Conservation (phyloP, 441 rosid genomes). For the Aleurites moluccanus region DNA sequence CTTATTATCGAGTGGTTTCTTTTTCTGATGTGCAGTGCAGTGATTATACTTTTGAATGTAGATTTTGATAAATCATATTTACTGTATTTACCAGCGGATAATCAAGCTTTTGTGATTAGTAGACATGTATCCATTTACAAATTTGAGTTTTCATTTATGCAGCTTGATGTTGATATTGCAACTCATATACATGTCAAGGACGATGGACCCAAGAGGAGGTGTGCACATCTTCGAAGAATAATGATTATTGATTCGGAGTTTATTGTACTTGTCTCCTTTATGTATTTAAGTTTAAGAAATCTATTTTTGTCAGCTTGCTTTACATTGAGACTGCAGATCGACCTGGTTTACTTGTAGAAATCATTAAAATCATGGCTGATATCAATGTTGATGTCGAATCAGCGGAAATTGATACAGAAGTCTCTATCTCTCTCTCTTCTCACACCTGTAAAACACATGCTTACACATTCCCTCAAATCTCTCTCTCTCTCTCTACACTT, state of each 20-base stretch:
- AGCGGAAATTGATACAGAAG: constrained; percentile 98
- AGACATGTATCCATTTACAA: background rate
- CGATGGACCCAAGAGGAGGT: constrained; percentile 93
- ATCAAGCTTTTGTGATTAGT: background rate
- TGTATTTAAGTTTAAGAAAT: background rate
- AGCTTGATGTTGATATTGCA: constrained; percentile 89
- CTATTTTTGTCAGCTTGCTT: constrained; percentile 59
- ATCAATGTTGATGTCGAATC: constrained; percentile 78
- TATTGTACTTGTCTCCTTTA: background rate
- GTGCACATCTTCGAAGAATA: constrained; percentile 22
- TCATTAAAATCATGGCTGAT: constrained; percentile 75
- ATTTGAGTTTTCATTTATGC: constrained; percentile 28
- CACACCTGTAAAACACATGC: background rate
- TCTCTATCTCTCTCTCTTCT: constrained; percentile 13
- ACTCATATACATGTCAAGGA: constrained; percentile 69
- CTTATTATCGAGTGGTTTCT: background rate
- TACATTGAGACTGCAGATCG: constrained; percentile 89
- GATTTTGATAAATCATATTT: background rate
- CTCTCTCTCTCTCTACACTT: too few relatives aligned
- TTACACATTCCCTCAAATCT: too few relatives aligned
- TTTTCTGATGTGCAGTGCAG: background rate
- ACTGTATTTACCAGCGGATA: background rate
- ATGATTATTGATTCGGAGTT: constrained; percentile 1
- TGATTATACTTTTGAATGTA: background rate
- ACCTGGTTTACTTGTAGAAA: constrained; percentile 87